Evolutionary conservation across 768 basidiomycete genomes (phyloP).

Genomic region (Termitomyces sp.): DNA sequence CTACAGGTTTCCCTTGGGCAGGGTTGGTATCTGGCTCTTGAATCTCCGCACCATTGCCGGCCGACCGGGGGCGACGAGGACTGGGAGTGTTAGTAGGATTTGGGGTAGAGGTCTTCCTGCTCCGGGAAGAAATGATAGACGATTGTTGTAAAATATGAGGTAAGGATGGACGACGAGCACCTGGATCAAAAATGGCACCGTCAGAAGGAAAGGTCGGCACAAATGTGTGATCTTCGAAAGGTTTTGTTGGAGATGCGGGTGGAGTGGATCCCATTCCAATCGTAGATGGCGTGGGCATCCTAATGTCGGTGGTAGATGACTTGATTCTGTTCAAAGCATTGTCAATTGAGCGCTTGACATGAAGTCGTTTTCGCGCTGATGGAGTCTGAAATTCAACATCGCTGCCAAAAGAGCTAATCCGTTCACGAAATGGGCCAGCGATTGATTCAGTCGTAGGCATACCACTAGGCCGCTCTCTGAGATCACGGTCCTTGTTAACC

Average conservation of each 20-base stretch:
- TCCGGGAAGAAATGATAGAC: conserved; percentile 20
- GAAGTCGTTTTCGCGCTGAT: conserved; percentile 44
- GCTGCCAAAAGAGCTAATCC: conserved; percentile 15
- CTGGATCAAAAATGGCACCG: conserved; percentile 25
- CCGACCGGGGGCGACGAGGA: conserved; percentile 62
- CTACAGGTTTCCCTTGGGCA: conserved; percentile 27
- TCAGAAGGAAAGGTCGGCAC: conserved; percentile 26
- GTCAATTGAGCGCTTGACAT: conserved; percentile 77
- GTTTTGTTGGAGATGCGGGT: conserved; percentile 33
- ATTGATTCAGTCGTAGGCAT: conserved; percentile 22
- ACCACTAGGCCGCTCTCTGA: conserved; percentile 40
- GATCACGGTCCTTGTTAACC: conserved; percentile 55
- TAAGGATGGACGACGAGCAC: conserved; percentile 61
- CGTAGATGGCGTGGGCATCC: conserved; percentile 20
- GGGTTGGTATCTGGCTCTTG: conserved; percentile 21
- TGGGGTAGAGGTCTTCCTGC: conserved; percentile 30
- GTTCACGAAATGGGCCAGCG: conserved; percentile 12
- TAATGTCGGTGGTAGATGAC: conserved; percentile 20
- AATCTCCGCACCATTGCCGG: conserved; percentile 59
- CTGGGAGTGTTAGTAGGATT: conserved; percentile 20
- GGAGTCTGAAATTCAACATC: conserved; percentile 20
- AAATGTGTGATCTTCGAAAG: conserved; percentile 43
- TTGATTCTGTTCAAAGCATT: conserved; percentile 55
- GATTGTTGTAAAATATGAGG: conserved; percentile 44
- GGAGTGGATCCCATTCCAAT: conserved; percentile 24